Base-by-base conservation (phyloP, 352 stramenopile genomes). In the Globisporangium nagaii region DNA sequence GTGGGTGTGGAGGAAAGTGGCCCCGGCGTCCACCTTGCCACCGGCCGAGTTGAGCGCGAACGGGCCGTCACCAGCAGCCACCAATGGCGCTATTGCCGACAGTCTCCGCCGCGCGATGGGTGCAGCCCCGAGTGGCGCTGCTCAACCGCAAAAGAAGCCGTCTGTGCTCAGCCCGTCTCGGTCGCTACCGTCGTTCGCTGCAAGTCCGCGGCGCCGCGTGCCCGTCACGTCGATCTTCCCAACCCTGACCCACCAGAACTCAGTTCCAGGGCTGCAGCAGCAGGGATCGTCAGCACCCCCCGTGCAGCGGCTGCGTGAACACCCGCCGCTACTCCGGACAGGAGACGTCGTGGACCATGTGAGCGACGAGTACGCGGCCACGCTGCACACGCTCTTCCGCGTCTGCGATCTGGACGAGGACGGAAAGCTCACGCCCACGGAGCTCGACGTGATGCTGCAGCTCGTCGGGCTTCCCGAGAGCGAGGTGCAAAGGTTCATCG, bases 331-430 rank as follows among this genome's bases (percentile, higher is more conserved):
- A 5, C 3, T 42, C 4, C 39, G 30, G 36, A 39, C 36, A 2
- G 25, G 34, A 2, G 61, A 25, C 31, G 55, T 72, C 28, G 53
- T 58, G 22, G 51, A 62, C 42, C 45, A 61, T 20, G 51, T 66
- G 3, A 56, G 46, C 2, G 60, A 69, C 22, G 60, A 70, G 30
- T 66, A 76, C 19, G 44, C 73, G 47, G 44, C 55, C 13, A 59
- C 62, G 2, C 30, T 76, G 36, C 58, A 50, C 34, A 35, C 53
- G 3, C 43, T 82, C 1, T 76, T 82, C 32, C 50, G 65, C 31
- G 55, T 58, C 3, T 70, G 68, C 43, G 66, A 79, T 19, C 40
- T 51, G 19, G 58, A 82, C 15, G 63, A 72, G 27, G 63, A 83
- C 49, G 66, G 66, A 34, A 56, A 68, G 2, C 4, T 78, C 20